phyloP scores from a whole-genome alignment of 2,329 filamentous ascomycete species.

The Paecilomyces variotii region DNA sequence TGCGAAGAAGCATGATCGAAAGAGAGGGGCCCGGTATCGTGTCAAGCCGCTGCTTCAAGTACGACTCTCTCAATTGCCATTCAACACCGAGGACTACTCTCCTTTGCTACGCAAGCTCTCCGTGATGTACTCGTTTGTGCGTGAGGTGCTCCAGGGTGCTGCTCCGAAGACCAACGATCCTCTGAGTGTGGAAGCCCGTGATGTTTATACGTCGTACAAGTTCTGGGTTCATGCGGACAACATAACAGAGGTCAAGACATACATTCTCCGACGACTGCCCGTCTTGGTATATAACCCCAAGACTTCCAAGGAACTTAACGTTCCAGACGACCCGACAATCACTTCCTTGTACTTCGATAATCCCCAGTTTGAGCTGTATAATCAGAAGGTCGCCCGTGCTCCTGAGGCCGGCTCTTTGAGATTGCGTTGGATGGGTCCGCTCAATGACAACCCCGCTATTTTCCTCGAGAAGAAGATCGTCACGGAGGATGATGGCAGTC shows the following conservation, averaged over 20 bases:
- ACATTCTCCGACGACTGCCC: slow-evolving; percentile 82
- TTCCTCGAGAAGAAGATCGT: slow-evolving; percentile 85
- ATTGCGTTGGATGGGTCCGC: slow-evolving; percentile 83
- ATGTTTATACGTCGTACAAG: slow-evolving; percentile 78
- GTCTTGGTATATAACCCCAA: slow-evolving; percentile 90
- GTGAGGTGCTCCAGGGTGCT: slow-evolving; percentile 57
- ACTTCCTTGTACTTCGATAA: slow-evolving; percentile 97
- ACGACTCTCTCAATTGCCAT: slow-evolving; percentile 75
- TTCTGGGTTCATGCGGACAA: slow-evolving; percentile 98
- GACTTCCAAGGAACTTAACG: slow-evolving; percentile 70
- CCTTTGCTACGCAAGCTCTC: slow-evolving; percentile 82
- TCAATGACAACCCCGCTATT: slow-evolving; percentile 71
- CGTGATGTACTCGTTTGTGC: slow-evolving; percentile 90
- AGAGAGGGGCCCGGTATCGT: slow-evolving; percentile 76
- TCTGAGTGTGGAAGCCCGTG: slow-evolving; percentile 41
- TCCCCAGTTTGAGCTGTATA: slow-evolving; percentile 75
- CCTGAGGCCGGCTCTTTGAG: slow-evolving; percentile 74
- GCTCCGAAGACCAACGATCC: slow-evolving; percentile 46
- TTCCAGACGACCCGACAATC: slow-evolving; percentile 74
- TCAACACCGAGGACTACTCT: slow-evolving; percentile 92
- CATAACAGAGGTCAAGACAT: slow-evolving; percentile 91
- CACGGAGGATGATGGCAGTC: slow-evolving; percentile 64
- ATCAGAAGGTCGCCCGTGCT: slow-evolving; percentile 69
- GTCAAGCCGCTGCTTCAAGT: slow-evolving; percentile 88
- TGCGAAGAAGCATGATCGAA: slow-evolving; percentile 97